Base-by-base conservation (phyloP, 495 filamentous ascomycete species). In the Pyrenula aspistea region DNA sequence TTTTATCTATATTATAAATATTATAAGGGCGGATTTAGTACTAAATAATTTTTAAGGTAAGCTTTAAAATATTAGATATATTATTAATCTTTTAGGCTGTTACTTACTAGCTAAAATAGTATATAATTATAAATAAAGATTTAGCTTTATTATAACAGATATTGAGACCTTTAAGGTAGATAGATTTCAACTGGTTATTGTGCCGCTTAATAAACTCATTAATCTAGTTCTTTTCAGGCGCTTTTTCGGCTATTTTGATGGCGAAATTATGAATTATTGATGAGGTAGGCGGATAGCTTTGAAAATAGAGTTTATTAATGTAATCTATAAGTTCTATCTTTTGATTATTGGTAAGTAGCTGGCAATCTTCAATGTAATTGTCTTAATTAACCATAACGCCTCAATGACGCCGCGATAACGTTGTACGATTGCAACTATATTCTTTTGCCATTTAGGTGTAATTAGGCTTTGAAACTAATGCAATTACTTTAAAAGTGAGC, bases 1-100 rank as follows among this genome's bases (percentile, higher is more conserved):
- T 57, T 19, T 57, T 49, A 25, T 57, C 48, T 25, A 57, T 57
- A 53, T 57, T 57, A 25, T 57, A 57, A 22, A n/a, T 21, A 21
- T 24, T 25, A 24, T 54, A 54, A 22, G 2, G 10, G 53, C 22
- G 25, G 53, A 54, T 24, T 54, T 54, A 15, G 8, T 42, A 4
- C 31, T 42, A 8, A 42, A 42, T 42, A 8, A 42, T 42, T 15
- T 42, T 42, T 42, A 8, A 42, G 4, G 8, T 8, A 42, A 8
- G 4, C 15, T 8, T 8, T 8, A 42, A 8, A 42, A 42, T 42
- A 42, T 42, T 8, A 42, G 15, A 42, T 42, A 4, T 42, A 8
- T 42, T 42, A 8, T 8, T 42, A 42, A 42, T 42, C 15, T 8
- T 42, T 42, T 42, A 42, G 8, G 31, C 31, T 4, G 4, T 42